Conservation (phyloP, 2,329 filamentous ascomycete species). For the Penicillium decumbens region DNA sequence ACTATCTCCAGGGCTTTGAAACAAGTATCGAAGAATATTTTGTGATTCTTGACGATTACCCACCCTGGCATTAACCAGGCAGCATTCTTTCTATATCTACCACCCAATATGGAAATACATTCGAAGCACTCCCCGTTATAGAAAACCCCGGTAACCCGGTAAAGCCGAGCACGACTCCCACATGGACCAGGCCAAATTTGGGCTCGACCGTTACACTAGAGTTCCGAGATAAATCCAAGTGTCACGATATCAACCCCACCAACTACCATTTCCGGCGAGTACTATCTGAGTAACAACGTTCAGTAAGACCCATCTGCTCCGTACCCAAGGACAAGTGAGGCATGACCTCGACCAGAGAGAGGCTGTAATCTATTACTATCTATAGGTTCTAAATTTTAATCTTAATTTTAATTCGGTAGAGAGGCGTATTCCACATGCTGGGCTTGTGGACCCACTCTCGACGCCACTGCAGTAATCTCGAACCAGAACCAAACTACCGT, state of each 20-base stretch:
- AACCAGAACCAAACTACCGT: background rate
- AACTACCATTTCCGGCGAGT: background rate
- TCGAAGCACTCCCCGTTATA: background rate
- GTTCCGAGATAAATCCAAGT: background rate
- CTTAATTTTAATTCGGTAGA: background rate
- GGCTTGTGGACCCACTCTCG: background rate
- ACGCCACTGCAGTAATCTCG: background rate
- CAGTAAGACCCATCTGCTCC: background rate
- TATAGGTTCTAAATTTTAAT: background rate
- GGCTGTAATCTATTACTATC: background rate
- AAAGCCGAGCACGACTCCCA: background rate
- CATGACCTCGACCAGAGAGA: background rate
- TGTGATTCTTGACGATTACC: background rate
- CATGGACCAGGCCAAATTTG: background rate
- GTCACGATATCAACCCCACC: background rate
- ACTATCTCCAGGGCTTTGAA: background rate
- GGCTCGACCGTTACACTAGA: background rate
- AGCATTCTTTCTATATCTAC: background rate
- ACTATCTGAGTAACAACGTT: background rate
- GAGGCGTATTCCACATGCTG: background rate
- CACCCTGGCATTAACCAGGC: background rate
- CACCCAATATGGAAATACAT: background rate
- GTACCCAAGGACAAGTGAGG: background rate
- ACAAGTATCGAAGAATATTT: background rate
- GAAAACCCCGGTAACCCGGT: background rate